Conservation (phyloP, 345 rosid species). For the Physaria fendleri region DNA sequence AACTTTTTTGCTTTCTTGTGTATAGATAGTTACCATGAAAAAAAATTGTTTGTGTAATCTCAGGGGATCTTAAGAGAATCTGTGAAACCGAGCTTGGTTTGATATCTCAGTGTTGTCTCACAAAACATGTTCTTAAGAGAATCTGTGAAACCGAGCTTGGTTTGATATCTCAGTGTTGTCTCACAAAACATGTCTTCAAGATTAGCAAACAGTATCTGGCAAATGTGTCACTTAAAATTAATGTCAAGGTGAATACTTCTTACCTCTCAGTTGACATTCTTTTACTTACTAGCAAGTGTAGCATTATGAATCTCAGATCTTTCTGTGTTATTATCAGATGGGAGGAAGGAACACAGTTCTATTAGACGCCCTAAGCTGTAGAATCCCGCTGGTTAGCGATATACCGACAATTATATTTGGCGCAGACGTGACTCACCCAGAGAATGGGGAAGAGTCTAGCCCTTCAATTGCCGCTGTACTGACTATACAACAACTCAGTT, state of each 20-base stretch:
- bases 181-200: constrained; percentile 97
- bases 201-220: constrained; percentile 96
- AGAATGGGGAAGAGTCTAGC: constrained; percentile 98
- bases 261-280: too few relatives aligned
- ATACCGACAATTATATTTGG: constrained; percentile 98
- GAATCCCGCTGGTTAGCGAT: constrained; percentile 93
- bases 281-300: too few relatives aligned
- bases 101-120: constrained; percentile 94
- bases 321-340: constrained; percentile 51
- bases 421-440: constrained; percentile 98
- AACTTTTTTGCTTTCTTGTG: neutral
- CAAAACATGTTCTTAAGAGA: constrained; percentile 97
- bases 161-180: constrained; percentile 97
- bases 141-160: constrained; percentile 77
- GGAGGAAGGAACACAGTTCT: constrained; percentile 99
- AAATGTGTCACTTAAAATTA: constrained; percentile 90
- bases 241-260: constrained; percentile 64
- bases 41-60: neutral
- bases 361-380: constrained; percentile 92
- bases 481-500: neutral
- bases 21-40: neutral
- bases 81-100: constrained; percentile 98
- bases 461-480: constrained; percentile 98
- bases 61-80: constrained; percentile 95
- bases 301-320: neutral